Evolutionary conservation across 148 eudicot species (phyloP).

Genomic region (Salicornia ramosissima): DNA sequence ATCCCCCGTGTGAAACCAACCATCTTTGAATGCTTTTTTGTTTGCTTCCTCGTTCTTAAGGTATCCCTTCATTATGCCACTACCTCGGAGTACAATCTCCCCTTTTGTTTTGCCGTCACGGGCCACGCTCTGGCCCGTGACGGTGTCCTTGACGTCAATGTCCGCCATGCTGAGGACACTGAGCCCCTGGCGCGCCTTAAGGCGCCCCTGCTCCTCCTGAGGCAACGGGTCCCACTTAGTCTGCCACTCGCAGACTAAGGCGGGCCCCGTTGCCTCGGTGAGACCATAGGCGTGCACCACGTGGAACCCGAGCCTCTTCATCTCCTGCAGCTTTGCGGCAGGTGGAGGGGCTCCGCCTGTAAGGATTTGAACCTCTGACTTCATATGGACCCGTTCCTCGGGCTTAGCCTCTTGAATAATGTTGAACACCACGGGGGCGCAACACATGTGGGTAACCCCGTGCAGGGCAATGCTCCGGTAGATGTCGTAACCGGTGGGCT

Average conservation of each 20-base stretch:
- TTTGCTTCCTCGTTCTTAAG: slow-evolving; percentile 49
- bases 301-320: slow-evolving; percentile 62
- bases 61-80: slow-evolving; percentile 90
- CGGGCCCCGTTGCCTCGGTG: slow-evolving; percentile 90
- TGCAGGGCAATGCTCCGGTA: slow-evolving; percentile 44
- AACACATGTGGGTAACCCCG: slow-evolving; percentile 82
- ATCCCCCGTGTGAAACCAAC: slow-evolving; percentile 83
- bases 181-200: slow-evolving; percentile 79
- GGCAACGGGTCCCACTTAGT: slow-evolving; percentile 53
- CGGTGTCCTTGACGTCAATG: slow-evolving; percentile 49
- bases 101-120: slow-evolving; percentile 62
- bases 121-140: slow-evolving; percentile 46
- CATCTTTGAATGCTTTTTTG: slow-evolving; percentile 43
- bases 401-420: slow-evolving; percentile 53
- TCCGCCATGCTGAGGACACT: slow-evolving; percentile 57
- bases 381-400: slow-evolving; percentile 28
- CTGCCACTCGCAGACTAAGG: slow-evolving; percentile 84
- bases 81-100: slow-evolving; percentile 69
- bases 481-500: slow-evolving; percentile 51
- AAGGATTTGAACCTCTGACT: slow-evolving; percentile 45
- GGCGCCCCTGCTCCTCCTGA: slow-evolving; percentile 22
- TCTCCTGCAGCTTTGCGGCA: slow-evolving; percentile 43
- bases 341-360: slow-evolving; percentile 94
- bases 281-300: slow-evolving; percentile 85
- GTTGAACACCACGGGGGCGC: slow-evolving; percentile 72